Percentiles rank a stretch among this genome's conserved stretches.
These are phyloP conservation scores for Boeremia exigua DNA, from an alignment of 2,329 filamentous ascomycete genomes.

Conservation along the genomic window DNA sequence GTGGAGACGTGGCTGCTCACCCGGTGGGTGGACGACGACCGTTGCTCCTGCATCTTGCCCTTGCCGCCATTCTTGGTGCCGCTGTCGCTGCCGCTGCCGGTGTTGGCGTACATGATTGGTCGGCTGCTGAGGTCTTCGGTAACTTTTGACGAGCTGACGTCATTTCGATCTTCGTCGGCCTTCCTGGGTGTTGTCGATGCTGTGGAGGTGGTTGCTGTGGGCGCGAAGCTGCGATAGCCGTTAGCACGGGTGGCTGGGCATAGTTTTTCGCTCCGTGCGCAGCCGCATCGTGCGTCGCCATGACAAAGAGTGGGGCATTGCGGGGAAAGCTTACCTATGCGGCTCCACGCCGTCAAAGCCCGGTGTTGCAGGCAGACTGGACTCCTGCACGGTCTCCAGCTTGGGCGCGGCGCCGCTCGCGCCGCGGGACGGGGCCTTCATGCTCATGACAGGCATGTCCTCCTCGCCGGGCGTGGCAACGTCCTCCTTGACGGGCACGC, in stretches of 20 bases:
- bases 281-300: constrained; percentile 33
- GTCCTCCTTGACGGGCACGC: constrained; percentile 35
- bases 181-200: constrained; percentile 29
- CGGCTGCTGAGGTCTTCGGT: constrained; percentile 55
- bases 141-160: constrained; percentile 54
- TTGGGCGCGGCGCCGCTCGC: constrained; percentile 64
- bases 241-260: constrained; percentile 29
- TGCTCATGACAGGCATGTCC: constrained; percentile 46
- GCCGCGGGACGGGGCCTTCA: constrained; percentile 58
- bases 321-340: constrained; percentile 41
- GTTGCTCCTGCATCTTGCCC: constrained; percentile 53
- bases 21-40: constrained; percentile 50
- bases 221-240: constrained; percentile 24
- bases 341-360: constrained; percentile 50
- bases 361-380: constrained; percentile 75
- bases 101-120: constrained; percentile 40
- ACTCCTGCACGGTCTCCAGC: constrained; percentile 91
- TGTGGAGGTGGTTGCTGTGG: constrained; percentile 23
- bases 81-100: constrained; percentile 71
- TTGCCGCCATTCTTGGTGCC: constrained; percentile 45
- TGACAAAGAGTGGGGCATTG: constrained; percentile 38
- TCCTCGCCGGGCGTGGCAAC: constrained; percentile 40
- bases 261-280: constrained; percentile 25
- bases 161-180: constrained; percentile 50
- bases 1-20: constrained; percentile 57